Evolutionary conservation across 2,329 filamentous ascomycete genomes (phyloP).

Genomic region (Byssoonygena ceratinophila): DNA sequence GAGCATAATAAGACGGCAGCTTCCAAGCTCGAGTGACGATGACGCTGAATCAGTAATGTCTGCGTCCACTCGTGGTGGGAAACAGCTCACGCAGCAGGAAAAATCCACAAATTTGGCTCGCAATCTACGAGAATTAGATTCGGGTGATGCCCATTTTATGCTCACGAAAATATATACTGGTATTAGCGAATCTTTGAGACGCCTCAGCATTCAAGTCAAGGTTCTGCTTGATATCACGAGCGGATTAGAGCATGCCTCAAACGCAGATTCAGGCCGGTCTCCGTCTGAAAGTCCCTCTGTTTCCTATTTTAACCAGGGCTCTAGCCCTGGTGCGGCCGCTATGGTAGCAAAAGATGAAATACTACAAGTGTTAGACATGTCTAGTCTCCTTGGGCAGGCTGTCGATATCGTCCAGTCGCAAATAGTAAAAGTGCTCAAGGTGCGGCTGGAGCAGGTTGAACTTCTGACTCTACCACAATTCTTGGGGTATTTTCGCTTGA

Average conservation of each 20-base stretch:
- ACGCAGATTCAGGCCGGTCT: conserved; percentile 26
- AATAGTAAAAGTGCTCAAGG: conserved; percentile 53
- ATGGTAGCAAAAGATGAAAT: conserved; percentile 47
- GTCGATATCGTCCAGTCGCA: conserved; percentile 56
- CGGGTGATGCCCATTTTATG: conserved; percentile 73
- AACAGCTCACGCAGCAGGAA: conserved; percentile 66
- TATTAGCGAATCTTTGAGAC: conserved; percentile 73
- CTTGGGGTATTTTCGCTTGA: conserved; percentile 52
- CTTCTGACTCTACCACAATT: conserved; percentile 48
- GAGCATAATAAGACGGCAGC: conserved; percentile 66
- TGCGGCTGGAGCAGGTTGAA: conserved; percentile 50
- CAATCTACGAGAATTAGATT: conserved; percentile 73
- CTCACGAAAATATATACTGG: conserved; percentile 74
- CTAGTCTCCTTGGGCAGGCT: conserved; percentile 54
- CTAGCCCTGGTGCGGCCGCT: conserved; percentile 23
- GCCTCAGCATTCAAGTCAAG: conserved; percentile 84
- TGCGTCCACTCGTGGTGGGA: conserved; percentile 62
- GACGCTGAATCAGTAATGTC: conserved; percentile 86
- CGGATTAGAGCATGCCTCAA: conserved; percentile 15
- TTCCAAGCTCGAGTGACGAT: conserved; percentile 89
- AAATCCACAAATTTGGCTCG: conserved; percentile 80
- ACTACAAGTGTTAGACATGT: conserved; percentile 54
- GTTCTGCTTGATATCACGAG: conserved; percentile 90
- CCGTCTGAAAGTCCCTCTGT: conserved; percentile 37
- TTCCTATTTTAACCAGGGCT: conserved; percentile 36